These are phyloP conservation scores for Cystobasidium onofrii DNA, from an alignment of 768 basidiomycete genomes.

Conservation along the genomic window DNA sequence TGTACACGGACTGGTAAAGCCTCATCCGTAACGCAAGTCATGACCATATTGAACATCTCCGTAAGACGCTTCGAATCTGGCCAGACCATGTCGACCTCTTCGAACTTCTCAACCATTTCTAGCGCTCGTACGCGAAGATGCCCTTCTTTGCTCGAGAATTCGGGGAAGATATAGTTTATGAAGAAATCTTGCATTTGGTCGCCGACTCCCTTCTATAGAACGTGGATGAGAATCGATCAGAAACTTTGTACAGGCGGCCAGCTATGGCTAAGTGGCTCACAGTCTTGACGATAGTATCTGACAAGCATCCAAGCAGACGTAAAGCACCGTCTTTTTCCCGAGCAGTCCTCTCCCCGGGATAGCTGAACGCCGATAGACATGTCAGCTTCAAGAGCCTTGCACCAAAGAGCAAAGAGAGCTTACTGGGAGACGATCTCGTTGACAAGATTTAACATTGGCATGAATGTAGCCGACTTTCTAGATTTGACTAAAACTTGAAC, in stretches of 20 bases:
- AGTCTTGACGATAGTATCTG: constrained; percentile 72
- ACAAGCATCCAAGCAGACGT: constrained; percentile 68
- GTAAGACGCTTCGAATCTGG: constrained; percentile 51
- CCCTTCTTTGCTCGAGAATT: constrained; percentile 59
- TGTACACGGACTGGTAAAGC: constrained; percentile 78
- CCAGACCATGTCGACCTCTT: constrained; percentile 64
- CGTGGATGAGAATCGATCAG: too few species aligned
- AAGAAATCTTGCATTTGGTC: constrained; percentile 69
- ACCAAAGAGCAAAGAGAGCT: background rate
- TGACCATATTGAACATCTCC: constrained; percentile 36
- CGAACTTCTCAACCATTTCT: constrained; percentile 68
- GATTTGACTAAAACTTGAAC: constrained; percentile 67
- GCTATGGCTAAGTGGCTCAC: constrained; percentile 46
- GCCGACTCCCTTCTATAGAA: constrained; percentile 56
- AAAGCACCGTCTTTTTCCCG: constrained; percentile 74
- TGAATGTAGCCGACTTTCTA: constrained; percentile 71
- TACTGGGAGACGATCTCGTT: constrained; percentile 61
- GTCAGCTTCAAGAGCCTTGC: background rate
- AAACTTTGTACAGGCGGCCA: too few species aligned
- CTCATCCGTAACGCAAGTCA: constrained; percentile 62
- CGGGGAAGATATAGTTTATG: constrained; percentile 63
- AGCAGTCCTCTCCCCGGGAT: constrained; percentile 44
- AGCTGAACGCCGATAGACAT: background rate
- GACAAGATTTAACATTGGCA: constrained; percentile 69
- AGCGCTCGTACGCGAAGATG: constrained; percentile 73